Evolutionary conservation across 2,329 filamentous ascomycete genomes (phyloP).

Genomic region (Thelonectria discophora): DNA sequence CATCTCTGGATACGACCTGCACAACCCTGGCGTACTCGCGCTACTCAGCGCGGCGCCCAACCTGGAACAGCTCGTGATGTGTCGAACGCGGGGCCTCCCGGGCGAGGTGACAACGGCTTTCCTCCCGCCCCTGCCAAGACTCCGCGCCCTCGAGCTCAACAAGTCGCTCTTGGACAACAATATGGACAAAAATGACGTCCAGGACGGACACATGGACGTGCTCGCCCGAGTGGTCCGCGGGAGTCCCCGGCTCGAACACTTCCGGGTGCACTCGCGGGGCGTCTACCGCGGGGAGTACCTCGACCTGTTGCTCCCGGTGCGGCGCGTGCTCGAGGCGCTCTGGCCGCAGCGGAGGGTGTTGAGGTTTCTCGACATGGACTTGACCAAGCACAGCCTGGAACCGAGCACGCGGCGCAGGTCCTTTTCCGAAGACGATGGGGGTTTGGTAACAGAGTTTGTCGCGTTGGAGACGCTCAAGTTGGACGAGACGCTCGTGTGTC

Average conservation of each 20-base stretch:
- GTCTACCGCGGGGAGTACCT: neutral
- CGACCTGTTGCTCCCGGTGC: neutral
- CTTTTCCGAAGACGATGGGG: neutral
- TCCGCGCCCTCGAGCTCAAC: neutral
- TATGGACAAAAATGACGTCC: no score
- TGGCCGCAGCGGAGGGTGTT: neutral
- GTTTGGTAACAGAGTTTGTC: neutral
- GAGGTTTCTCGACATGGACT: neutral
- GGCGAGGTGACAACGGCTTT: neutral
- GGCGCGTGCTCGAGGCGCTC: neutral
- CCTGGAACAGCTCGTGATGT: neutral
- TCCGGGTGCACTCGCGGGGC: neutral
- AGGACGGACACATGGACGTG: neutral
- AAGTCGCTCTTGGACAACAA: neutral
- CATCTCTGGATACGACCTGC: neutral
- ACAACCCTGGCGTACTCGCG: neutral
- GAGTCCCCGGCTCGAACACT: neutral
- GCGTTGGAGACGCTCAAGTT: neutral
- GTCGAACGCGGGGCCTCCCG: neutral
- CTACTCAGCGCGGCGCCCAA: neutral
- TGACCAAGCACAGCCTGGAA: neutral
- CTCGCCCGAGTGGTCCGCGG: neutral
- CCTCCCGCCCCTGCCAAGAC: neutral
- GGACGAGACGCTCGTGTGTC: neutral
- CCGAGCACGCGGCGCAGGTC: no score